These are phyloP conservation scores for Leavenworthia alabamica DNA, from an alignment of 345 rosid species.

Conservation along the genomic window DNA sequence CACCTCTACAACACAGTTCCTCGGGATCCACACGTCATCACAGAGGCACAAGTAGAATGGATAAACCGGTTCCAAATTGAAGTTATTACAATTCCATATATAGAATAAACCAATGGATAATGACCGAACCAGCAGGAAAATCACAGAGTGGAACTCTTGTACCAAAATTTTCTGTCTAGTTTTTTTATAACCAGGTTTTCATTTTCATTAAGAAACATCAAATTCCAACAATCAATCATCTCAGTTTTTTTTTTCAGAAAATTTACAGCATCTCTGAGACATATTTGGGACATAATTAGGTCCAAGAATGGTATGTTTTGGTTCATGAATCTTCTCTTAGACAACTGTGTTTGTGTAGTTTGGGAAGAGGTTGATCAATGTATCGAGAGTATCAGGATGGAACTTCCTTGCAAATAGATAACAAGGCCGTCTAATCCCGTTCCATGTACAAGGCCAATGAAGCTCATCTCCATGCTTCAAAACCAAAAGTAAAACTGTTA, in stretches of 20 bases:
- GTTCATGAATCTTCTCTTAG: conserved; percentile 32
- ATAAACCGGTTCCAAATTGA: not conserved
- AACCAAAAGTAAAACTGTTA: conserved; percentile 2
- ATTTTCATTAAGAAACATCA: conserved; percentile 10
- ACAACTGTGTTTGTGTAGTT: conserved; percentile 43
- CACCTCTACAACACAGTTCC: conserved; percentile 44
- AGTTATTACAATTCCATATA: not conserved
- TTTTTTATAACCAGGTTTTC: conserved; percentile 6
- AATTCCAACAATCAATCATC: conserved; percentile 5
- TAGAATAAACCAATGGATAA: not conserved
- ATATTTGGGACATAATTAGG: conserved; percentile 1
- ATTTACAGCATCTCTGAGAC: conserved; percentile 17
- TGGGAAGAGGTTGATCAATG: conserved; percentile 60
- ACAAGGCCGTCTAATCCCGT: conserved; percentile 85
- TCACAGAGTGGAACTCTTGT: not conserved
- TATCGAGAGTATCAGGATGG: conserved; percentile 58
- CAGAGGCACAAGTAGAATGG: not conserved
- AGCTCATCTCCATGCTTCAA: conserved; percentile 52
- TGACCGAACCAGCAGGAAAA: not conserved
- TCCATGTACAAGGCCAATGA: conserved; percentile 73
- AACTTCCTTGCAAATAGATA: conserved; percentile 93
- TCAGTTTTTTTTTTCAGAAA: conserved; percentile 2
- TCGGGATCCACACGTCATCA: conserved; percentile 50
- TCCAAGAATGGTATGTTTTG: conserved; percentile 9
- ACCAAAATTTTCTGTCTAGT: conserved; percentile 14